Base-by-base conservation (phyloP, 805 yeast species). In the Priceomyces carsonii region DNA sequence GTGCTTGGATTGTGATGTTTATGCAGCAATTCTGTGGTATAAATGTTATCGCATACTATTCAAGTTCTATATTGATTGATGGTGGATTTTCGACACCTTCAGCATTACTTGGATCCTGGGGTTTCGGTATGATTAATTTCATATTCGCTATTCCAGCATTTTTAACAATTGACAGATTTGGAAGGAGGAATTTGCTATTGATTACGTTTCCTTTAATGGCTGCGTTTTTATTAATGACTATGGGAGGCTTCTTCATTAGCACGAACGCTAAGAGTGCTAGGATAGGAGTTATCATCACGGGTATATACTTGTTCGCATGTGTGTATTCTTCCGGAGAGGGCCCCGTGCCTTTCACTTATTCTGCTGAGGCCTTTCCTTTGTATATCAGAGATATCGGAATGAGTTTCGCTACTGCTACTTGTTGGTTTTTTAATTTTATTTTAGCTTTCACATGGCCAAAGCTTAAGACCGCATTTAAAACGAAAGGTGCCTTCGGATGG, bases 11-110 rank as follows among this genome's bases (percentile, higher is more conserved):
- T 42, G 85, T 79, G 39, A 85, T 86, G 77, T 82, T 84, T 54
- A 80, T 81, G 84, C 93, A 85, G 62, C 91, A 85, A 55, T 82
- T 85, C 61, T 85, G 91, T 60, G 93, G 93, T 44, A 76, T 85
- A 57, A 85, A 85, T 51, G 88, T 85, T 35, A 83, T 85, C 57
- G 88, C 91, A 10, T 82, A 84, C 62, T 85, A 82, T 57, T 81
- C 89, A 0, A 80, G 89, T 1, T 68, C 82, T 6, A 84, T 85
- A 38, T 85, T 85, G 61, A 56, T 69, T 12, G 71, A 78, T 34
- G 76, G 86, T 13, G 82, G 81, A 22, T 79, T 80, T 59, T 55
- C 73, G 17, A 76, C 73, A 38, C 65, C 73, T 42, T 66, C 74
- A 36, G 79, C 91, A 0, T 57, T 85, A 52, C 62, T 82, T 49